Percentiles rank a stretch among this genome's conserved stretches.
phyloP scores from a whole-genome alignment of 495 filamentous ascomycete genomes.

The Neurospora sp. region DNA sequence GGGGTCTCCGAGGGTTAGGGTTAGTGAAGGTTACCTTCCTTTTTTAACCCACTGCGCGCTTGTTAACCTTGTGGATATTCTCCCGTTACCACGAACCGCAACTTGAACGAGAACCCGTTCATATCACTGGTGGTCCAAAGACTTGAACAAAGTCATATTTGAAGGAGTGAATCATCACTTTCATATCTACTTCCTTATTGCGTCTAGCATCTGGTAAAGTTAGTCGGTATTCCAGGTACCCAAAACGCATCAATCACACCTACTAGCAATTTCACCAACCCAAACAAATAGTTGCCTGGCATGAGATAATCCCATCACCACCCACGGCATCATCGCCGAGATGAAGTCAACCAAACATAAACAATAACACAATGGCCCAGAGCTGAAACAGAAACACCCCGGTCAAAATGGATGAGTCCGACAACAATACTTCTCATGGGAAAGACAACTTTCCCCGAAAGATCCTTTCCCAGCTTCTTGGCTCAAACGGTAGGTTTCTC shows the following conservation, averaged over 20 bases:
- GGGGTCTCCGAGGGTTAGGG: neutral
- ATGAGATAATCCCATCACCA: neutral
- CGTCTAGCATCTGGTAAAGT: neutral
- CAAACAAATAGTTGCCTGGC: neutral
- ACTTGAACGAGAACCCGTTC: neutral
- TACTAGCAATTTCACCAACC: no score
- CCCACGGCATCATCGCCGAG: neutral
- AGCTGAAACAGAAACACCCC: neutral
- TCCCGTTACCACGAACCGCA: neutral
- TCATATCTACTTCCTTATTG: neutral
- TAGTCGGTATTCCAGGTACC: neutral
- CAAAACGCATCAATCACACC: neutral
- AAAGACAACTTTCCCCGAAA: neutral
- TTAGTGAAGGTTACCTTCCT: neutral
- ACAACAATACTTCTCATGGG: neutral
- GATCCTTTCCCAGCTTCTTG: conserved; percentile 21
- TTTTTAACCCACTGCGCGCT: neutral
- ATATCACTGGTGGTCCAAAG: neutral
- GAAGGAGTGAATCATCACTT: neutral
- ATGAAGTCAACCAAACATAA: conserved; percentile 11
- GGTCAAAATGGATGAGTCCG: neutral
- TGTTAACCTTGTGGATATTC: neutral
- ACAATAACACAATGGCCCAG: neutral
- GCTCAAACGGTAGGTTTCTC: conserved; percentile 24
- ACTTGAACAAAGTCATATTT: neutral